Base-by-base conservation (phyloP, 768 basidiomycete genomes). In the Hericium rajendrae region DNA sequence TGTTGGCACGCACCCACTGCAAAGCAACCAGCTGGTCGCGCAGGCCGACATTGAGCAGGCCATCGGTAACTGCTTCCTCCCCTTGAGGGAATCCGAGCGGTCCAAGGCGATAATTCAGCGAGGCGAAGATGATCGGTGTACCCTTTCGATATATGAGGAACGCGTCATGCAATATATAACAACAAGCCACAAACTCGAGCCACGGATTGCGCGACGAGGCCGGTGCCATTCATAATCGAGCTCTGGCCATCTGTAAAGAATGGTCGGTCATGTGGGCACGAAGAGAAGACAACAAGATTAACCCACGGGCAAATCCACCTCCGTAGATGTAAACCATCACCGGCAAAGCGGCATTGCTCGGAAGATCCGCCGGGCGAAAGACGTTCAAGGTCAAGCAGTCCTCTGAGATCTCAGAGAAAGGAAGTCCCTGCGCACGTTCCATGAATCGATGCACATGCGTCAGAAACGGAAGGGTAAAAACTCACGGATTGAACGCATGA, bases 331-430 rank as follows among this genome's bases (percentile, higher is more conserved):
- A 77, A 4, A 72, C 65, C 69, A 78, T 68, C 11, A 79, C 76
- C 0, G 79, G 76, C 4, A 78, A 59, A 12, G 56, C 65, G 4
- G 70, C 64, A 2, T 39, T 53, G 0, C 59, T 53, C 8, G 60
- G 57, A 4, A 65, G 20, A 6, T 71, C 71, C 1, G 67, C 62
- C 0, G 80, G 80, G 6, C 71, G 67, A 51, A 71, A 74, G 28
- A 82, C 66, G 62, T 81, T 81, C 49, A 81, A 59, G 8, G 67
- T 74, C 48, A 82, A 66, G 58, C 79, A 80, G 59, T 80, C 73
- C 61, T 82, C 80, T 2, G 73, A 74, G 37, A 67, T 62, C 39
- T 56, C 28, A 20, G 28, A 32, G 13, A 50, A 12, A 26, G 43
- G 15, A 52, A 54, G 32, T 37, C 2, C 11, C 51, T 48, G 26